Conservation (phyloP, 352 stramenopile species). For the Globisporangium carolinianum region DNA sequence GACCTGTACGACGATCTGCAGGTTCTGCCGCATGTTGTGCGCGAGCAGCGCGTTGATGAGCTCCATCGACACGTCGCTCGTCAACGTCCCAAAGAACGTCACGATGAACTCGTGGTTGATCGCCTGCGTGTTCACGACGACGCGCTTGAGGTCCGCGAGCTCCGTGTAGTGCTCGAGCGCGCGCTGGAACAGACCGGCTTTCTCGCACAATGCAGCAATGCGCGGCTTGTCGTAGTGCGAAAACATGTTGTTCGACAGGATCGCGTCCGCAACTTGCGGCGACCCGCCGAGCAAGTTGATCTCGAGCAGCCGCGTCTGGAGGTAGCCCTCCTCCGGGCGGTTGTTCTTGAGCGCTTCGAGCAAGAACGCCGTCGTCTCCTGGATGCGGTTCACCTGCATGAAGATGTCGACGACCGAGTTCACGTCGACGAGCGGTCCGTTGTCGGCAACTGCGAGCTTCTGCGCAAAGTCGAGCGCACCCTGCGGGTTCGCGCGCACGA, state of each 20-base stretch:
- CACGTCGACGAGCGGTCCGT: slow-evolving; percentile 95
- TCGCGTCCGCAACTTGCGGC: slow-evolving; percentile 98
- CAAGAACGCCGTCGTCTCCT: slow-evolving; percentile 99
- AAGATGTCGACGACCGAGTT: slow-evolving; percentile 99
- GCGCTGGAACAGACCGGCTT: slow-evolving; percentile 97
- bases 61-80: slow-evolving; percentile 95
- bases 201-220: slow-evolving; percentile 98
- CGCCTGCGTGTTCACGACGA: slow-evolving; percentile 88
- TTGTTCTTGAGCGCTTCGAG: slow-evolving; percentile 99
- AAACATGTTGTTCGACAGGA: slow-evolving; percentile 99
- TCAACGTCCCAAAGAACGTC: slow-evolving; percentile 98
- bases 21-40: slow-evolving; percentile 96
- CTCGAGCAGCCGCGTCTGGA: slow-evolving; percentile 99
- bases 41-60: slow-evolving; percentile 98
- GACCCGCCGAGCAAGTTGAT: slow-evolving; percentile 99
- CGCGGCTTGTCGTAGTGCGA: slow-evolving; percentile 98
- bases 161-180: slow-evolving; percentile 99
- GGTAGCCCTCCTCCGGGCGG: slow-evolving; percentile 96
- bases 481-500: slow-evolving; percentile 97
- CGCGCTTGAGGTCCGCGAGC: slow-evolving; percentile 95
- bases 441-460: slow-evolving; percentile 94
- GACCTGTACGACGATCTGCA: slow-evolving; percentile 99
- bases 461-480: slow-evolving; percentile 97
- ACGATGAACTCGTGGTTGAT: slow-evolving; percentile 98
- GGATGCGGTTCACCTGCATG: slow-evolving; percentile 97